These are phyloP conservation scores for Alternaria infectoria DNA, from an alignment of 2,329 filamentous ascomycete genomes.

Conservation along the genomic window DNA sequence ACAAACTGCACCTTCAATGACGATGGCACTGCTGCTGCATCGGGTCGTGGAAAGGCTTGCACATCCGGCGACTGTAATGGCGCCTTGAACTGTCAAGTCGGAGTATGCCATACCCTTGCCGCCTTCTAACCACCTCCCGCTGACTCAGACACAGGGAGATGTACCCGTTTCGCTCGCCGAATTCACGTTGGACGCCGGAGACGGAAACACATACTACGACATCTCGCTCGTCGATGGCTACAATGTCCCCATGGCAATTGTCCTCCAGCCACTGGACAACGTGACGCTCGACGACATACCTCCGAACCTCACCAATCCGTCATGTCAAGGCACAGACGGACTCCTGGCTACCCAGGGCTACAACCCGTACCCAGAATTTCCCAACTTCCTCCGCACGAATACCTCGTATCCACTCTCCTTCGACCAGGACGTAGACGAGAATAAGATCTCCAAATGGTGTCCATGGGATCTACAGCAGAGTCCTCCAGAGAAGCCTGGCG, in stretches of 20 bases:
- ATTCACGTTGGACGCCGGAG: conserved; percentile 75
- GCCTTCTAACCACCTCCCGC: neutral
- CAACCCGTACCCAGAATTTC: conserved; percentile 59
- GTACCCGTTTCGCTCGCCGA: conserved; percentile 80
- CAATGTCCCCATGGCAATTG: conserved; percentile 73
- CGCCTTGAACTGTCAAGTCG: conserved; percentile 70
- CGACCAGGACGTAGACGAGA: conserved; percentile 64
- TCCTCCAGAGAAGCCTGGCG: conserved; percentile 71
- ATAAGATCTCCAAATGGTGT: conserved; percentile 72
- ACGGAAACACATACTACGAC: conserved; percentile 78
- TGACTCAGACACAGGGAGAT: conserved; percentile 62
- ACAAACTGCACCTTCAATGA: conserved; percentile 81
- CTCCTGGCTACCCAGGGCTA: conserved; percentile 57
- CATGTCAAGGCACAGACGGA: conserved; percentile 75
- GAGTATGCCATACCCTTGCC: conserved; percentile 58
- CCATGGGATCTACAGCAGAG: conserved; percentile 77
- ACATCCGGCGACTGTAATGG: conserved; percentile 78
- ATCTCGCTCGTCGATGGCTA: conserved; percentile 86
- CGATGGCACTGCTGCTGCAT: conserved; percentile 62
- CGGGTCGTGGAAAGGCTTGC: conserved; percentile 64
- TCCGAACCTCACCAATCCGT: conserved; percentile 76
- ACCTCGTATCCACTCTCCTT: conserved; percentile 70
- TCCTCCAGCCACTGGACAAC: conserved; percentile 61
- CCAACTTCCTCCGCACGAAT: conserved; percentile 65
- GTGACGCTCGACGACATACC: conserved; percentile 67